These are phyloP conservation scores for Yamadazyma jaroonii DNA, from an alignment of 1,139 yeast genomes.

Conservation along the genomic window DNA sequence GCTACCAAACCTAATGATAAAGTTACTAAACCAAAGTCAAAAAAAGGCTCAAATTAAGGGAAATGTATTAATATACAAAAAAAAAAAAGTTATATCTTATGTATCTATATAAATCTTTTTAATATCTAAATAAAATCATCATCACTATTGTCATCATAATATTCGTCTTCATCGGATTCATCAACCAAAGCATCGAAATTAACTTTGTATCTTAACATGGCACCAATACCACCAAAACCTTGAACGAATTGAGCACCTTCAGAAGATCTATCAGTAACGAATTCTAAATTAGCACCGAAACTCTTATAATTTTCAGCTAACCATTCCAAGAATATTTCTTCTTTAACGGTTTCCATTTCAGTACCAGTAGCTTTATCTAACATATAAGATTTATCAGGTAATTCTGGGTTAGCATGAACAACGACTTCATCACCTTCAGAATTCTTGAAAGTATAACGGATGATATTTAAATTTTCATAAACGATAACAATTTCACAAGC, in stretches of 20 bases:
- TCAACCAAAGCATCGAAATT: conserved; percentile 93
- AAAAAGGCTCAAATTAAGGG: conserved; percentile 11
- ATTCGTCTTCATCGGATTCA: conserved; percentile 83
- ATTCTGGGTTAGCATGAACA: conserved; percentile 68
- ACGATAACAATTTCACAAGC: conserved; percentile 93
- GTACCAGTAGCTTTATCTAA: conserved; percentile 82
- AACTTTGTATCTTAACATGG: conserved; percentile 90
- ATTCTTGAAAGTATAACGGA: conserved; percentile 83
- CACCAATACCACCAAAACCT: conserved; percentile 99
- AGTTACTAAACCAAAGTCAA: conserved; percentile 11
- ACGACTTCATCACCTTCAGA: conserved; percentile 75
- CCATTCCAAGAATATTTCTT: conserved; percentile 91
- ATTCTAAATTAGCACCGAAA: conserved; percentile 93
- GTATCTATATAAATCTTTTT: conserved; percentile 1
- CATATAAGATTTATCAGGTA: conserved; percentile 74
- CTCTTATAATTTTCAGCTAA: conserved; percentile 92
- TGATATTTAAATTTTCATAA: conserved; percentile 82
- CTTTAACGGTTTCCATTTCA: conserved; percentile 84
- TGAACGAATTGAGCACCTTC: conserved; percentile 98
- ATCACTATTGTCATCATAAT: conserved; percentile 71
- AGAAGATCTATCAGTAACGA: conserved; percentile 92
- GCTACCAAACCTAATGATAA: conserved; percentile 10
- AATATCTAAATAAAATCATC: conserved; percentile 50
- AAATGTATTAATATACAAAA: conserved; percentile 3
- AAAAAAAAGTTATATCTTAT: conserved; percentile 1